Base-by-base conservation (phyloP, 2,329 filamentous ascomycete species). In the Rutstroemia sp. region DNA sequence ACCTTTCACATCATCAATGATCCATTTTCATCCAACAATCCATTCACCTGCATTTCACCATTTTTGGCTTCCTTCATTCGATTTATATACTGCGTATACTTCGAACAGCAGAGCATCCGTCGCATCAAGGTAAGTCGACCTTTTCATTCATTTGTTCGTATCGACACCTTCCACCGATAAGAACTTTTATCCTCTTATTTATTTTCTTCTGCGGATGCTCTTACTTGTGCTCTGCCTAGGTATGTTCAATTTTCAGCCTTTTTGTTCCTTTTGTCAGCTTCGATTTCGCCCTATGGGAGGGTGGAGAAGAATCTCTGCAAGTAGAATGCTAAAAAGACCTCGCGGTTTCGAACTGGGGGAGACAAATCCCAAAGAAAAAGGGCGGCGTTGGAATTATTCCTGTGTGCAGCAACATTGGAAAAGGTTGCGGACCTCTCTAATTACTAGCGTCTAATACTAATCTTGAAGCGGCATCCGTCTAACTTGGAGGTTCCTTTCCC, bases 401-500 rank as follows among this genome's bases (percentile, higher is more conserved):
- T 18, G n/a, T 41, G 37, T 54, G 49, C 49, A 52, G 49, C 34
- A 7, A 30, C 34, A 34, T 34, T 34, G 30, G 30, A 34, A 34
- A 34, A 34, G 30, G 19, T 54, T 34, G 37, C 52, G 44, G 18
- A 41, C 47, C 52, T 54, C 38, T 49, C 46, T 42, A 21, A 14
- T 41, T 18, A 54, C 34, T 54, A 54, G 45, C 45, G 52, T 41
- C 37, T 41, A 54, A 30, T 10, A 42, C 52, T 49, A 49, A 54
- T 16, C 45, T 54, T 49, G 45, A 54, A 54, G 52, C 52, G 52
- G 52, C 52, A 54, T 37, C 23, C 44, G 44, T 49, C 52, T 54
- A 47, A 21, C 34, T 45, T 30, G 47, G 37, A 30, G 50, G 52
- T 54, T 54, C 52, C 52, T 54, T 46, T 46, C 37, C 48, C 52